A percentile compares a stretch with the other conserved stretches of the same genome.
Conservation (phyloP, 495 filamentous ascomycete genomes). For the Penicillium roqueforti region DNA sequence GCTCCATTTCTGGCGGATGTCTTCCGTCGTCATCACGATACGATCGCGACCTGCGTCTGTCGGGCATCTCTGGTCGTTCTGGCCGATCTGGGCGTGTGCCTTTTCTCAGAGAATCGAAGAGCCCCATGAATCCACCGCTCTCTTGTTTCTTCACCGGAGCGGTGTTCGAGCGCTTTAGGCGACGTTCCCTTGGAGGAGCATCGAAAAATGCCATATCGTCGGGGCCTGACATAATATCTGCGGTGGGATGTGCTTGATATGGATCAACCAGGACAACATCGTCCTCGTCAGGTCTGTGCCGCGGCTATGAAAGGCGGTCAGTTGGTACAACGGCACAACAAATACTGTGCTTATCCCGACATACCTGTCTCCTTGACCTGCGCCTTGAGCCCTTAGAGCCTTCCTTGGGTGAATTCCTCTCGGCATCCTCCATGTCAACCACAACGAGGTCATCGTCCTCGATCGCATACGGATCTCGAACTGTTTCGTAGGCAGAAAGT, state of each 20-base stretch:
- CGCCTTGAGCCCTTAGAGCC: slow-evolving; percentile 34
- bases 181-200: slow-evolving; percentile 60
- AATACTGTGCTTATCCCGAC: slow-evolving; percentile 1
- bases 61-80: slow-evolving; percentile 36
- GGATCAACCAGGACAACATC: slow-evolving; percentile 48
- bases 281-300: slow-evolving; percentile 31
- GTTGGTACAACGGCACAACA: neutral
- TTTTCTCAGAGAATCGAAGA: slow-evolving; percentile 45
- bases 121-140: slow-evolving; percentile 44
- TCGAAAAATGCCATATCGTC: slow-evolving; percentile 76
- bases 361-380: slow-evolving; percentile 38
- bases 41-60: slow-evolving; percentile 40
- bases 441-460: slow-evolving; percentile 58
- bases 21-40: slow-evolving; percentile 36
- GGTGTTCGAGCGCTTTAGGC: slow-evolving; percentile 42
- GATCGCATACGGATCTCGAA: slow-evolving; percentile 55
- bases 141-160: slow-evolving; percentile 43
- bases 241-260: slow-evolving; percentile 32
- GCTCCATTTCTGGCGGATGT: slow-evolving; percentile 37
- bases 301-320: slow-evolving; percentile 21
- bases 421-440: slow-evolving; percentile 46
- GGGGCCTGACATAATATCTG: slow-evolving; percentile 40
- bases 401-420: slow-evolving; percentile 40
- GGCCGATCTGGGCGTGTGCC: slow-evolving; percentile 33
- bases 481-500: slow-evolving; percentile 25